Evolutionary conservation across 192 early-diverging fungal species (phyloP), one percentile per base, ranked within the genome.

Genomic region (Umbelopsis sp.): DNA sequence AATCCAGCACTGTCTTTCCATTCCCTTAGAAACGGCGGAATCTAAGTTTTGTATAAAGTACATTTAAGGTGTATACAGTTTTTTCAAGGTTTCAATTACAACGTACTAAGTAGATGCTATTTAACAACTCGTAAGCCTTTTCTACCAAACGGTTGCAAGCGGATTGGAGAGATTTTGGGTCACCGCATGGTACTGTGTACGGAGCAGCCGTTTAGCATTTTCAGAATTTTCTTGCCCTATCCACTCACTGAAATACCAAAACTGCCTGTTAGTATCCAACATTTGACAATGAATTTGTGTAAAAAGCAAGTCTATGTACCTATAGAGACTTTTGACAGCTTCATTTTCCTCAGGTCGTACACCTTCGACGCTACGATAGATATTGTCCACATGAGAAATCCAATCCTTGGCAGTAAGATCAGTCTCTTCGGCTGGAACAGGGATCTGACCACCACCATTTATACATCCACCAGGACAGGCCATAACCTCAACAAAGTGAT

Each of bases 381-480:
- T 83, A 46, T 70, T 75, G 67, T 97, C 92, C 0, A 91, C 88
- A 48, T 84, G 79, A 0, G 71, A 65, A 10, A 94, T 89, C 91
- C 91, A 94, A 35, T 92, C 90, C 71, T 94, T 94, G 41, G 88
- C 83, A 41, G 44, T 66, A 7, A 70, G 20, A 0, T 46, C 44
- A 18, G 15, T 85, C 72, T 27, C 79, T 78, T 46, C 78, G 49
- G 69, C 71, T 37, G 41, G 44, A 33, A 89, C 84, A 71, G 92
- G 91, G 20, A 96, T 69, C 78, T 99, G 98, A 8, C 98, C 98
- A 64, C 98, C 98, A 18, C 98, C 98, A 71, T 99, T 98, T 44
- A 95, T 93, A 82, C 98, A 99, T 10, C 95, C 98, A 20, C 89
- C 90, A 0, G 98, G 98, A 72, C 98, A 99, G 1, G 98, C 98